Evolutionary conservation across 495 filamentous ascomycete species (phyloP), one percentile per base, ranked within the genome.

Genomic region (Parachaetomium inaequale): DNA sequence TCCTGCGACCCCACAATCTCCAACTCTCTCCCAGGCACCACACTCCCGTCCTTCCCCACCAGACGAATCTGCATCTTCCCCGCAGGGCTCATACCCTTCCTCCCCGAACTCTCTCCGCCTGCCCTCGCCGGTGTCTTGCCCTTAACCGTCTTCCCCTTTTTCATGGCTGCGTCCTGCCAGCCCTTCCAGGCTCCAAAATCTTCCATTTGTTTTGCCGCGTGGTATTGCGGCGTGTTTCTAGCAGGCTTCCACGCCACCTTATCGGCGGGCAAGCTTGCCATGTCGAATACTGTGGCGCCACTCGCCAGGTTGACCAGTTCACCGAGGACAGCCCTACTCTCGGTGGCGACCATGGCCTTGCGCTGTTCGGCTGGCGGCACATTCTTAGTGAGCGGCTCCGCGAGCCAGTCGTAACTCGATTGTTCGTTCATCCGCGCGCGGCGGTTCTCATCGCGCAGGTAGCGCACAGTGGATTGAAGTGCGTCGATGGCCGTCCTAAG

Each of bases 381-480:
- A 25, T 75, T 79, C 56, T 77, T 79, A 15, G 71, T 72, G 40
- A 92, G 78, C 7, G 90, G 89, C 58, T 86, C 82, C 21, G 87
- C 81, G 7, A 93, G 82, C 77, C 85, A 87, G 63, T 86, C 84
- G 51, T 84, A 73, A 17, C 77, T 78, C 34, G 83, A 79, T 15
- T 87, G 82, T 66, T 90, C 85, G 25, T 81, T 79, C 25, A 86
- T 70, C 31, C 85, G 82, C 3, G 85, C 79, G 29, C 88, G 83
- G n/a, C 83, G 77, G 69, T 86, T 91, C 58, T 94, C 91, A 59
- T 91, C 87, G 26, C 90, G 84, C 25, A 96, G 76, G 75, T 86
- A 93, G 49, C 87, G 85, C 17, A 97, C 85, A 0, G 91, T 86
- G 2, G 87, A 83, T 72, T 92, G 85, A 8, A 96, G 82, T 58